Base-by-base conservation (phyloP, 345 rosid species). In the Eutrema yunnanense region DNA sequence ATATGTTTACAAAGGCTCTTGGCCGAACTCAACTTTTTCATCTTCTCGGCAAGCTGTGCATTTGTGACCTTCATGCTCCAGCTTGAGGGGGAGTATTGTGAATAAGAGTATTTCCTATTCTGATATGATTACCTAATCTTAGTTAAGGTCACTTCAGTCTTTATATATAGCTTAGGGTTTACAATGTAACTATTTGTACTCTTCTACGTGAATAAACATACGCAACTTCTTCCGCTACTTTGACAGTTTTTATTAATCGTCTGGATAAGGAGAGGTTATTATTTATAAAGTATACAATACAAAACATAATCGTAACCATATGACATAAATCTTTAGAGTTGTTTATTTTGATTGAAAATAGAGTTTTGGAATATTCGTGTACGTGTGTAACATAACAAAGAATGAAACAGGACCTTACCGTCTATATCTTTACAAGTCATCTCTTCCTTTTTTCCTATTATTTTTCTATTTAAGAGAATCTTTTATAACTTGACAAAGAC, bases 401-500 rank as follows among this genome's bases (percentile, higher is more conserved):
- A 29, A 48, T 58, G 44, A 30, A 33, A 73, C 53, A 9, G 44
- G 53, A 6, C 36, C 56, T 36, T 44, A 27, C 5, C 4, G 52
- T 9, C 27, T 72, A 73, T 8, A 67, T 74, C 60, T 74, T 67
- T 42, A 67, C 73, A 74, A 67, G 78, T 67, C 67, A 65, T 13
- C 2, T 29, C 59, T 29, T 3, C 0, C 26, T 73, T 54, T 27
- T 37, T 57, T 19, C 6, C 37, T 11, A 73, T 46, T 47, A 27
- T 36, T 64, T 63, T 34, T 36, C 33, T 64, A 55, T 7, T 5
- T 6, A n/a, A 34, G 12, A 63, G 32, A 44, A 34, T 63, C 19
- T 64, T 54, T 73, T 56, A 49, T 54, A n/a, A 26, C 49, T 46
- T 40, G 72, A 66, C 4, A 74, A 9, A 19, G 73, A 49, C 22